Conservation (phyloP, 1,284 basidiomycete species). For the Trametes sp. region DNA sequence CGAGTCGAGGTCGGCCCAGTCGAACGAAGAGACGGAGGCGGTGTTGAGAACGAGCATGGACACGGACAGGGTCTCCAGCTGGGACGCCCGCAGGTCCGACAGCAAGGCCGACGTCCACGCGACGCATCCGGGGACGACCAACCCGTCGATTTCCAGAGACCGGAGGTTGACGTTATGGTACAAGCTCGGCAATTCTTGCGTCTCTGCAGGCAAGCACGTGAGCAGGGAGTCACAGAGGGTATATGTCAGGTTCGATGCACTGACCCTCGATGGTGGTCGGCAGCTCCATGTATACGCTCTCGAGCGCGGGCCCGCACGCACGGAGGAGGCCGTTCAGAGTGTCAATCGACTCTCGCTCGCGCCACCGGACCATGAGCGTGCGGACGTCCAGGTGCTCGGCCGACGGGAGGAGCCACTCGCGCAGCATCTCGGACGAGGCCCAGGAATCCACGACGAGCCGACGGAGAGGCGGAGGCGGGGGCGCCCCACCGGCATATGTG, state of each 20-base stretch:
- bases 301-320: slow-evolving; percentile 25
- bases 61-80: slow-evolving; percentile 26
- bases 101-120: slow-evolving; percentile 23
- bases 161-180: slow-evolving; percentile 26
- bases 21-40: slow-evolving; percentile 25
- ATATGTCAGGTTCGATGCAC: background rate
- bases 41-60: slow-evolving; percentile 28
- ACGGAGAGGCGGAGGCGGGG: slow-evolving; percentile 19
- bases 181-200: slow-evolving; percentile 20
- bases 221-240: background rate
- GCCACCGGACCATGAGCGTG: slow-evolving; percentile 28
- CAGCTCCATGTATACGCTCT: slow-evolving; percentile 29
- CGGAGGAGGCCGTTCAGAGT: slow-evolving; percentile 28
- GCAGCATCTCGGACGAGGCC: slow-evolving; percentile 26
- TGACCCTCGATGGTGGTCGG: slow-evolving; percentile 27
- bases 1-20: slow-evolving; percentile 30
- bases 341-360: slow-evolving; percentile 28
- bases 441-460: slow-evolving; percentile 31
- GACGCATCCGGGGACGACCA: slow-evolving; percentile 30
- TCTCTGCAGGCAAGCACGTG: slow-evolving; percentile 2
- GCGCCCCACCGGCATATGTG: background rate
- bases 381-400: slow-evolving; percentile 24
- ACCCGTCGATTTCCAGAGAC: slow-evolving; percentile 29
- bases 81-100: slow-evolving; percentile 14
- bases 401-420: slow-evolving; percentile 26